phyloP scores from a whole-genome alignment of 768 basidiomycete genomes.

The Suillus luteus region DNA sequence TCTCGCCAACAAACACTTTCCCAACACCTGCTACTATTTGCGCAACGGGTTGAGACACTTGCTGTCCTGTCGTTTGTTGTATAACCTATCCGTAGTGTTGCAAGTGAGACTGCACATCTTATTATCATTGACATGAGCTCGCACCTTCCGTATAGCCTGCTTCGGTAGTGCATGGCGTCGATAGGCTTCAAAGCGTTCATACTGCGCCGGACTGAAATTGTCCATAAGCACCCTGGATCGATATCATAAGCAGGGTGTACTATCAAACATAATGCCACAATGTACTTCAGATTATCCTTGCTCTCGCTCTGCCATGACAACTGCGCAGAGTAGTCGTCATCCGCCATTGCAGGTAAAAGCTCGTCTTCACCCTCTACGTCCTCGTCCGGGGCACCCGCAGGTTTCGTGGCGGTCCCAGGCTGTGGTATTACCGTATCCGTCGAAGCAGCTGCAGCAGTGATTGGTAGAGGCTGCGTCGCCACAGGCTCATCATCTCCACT shows the following conservation, averaged over 20 bases:
- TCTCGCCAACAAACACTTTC: constrained; percentile 93
- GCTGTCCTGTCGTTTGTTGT: constrained; percentile 77
- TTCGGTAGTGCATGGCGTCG: constrained; percentile 82
- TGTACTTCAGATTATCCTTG: constrained; percentile 81
- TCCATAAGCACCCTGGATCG: constrained; percentile 80
- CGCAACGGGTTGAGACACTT: constrained; percentile 84
- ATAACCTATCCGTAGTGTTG: constrained; percentile 56
- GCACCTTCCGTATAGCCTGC: constrained; percentile 77
- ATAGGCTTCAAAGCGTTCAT: constrained; percentile 89
- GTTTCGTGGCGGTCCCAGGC: constrained; percentile 9
- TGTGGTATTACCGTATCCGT: constrained; percentile 14
- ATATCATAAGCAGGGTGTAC: neutral
- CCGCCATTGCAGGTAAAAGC: constrained; percentile 80
- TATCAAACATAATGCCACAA: constrained; percentile 20
- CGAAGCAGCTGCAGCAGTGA: neutral
- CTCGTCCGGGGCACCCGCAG: constrained; percentile 35
- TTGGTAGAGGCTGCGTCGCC: neutral
- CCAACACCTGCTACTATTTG: constrained; percentile 88
- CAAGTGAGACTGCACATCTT: neutral
- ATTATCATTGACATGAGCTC: constrained; percentile 15
- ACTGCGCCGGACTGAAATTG: constrained; percentile 80
- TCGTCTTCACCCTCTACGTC: constrained; percentile 82
- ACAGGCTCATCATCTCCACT: constrained; percentile 23
- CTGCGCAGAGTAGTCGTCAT: constrained; percentile 86
- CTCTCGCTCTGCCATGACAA: constrained; percentile 84